Percentiles rank a stretch among this genome's conserved stretches.
Conservation (phyloP, 2,329 filamentous ascomycete species). For the Botrytis byssoidea region DNA sequence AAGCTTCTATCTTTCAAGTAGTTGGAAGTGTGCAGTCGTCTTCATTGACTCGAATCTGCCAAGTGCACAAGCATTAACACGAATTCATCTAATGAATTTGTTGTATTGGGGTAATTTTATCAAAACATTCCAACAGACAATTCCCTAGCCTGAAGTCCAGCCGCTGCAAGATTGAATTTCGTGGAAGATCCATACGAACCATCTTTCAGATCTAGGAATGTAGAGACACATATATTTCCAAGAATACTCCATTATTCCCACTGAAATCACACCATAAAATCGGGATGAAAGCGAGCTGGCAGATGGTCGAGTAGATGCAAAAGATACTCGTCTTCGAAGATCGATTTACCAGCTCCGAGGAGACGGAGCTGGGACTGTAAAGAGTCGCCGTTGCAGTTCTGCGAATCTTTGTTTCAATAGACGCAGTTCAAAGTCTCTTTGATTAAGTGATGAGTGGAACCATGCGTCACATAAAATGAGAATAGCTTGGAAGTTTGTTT, state of each 20-base stretch:
- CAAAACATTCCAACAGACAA: not conserved
- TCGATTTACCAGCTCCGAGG: too few relatives aligned
- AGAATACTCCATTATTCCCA: too few relatives aligned
- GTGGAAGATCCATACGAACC: too few relatives aligned
- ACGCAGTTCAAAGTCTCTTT: not conserved
- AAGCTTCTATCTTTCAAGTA: too few relatives aligned
- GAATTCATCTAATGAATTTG: not conserved
- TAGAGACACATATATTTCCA: too few relatives aligned
- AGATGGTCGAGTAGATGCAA: rapidly evolving
- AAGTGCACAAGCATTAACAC: not conserved
- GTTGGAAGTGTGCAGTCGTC: too few relatives aligned
- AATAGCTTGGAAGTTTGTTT: not conserved
- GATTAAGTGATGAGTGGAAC: not conserved
- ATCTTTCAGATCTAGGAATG: too few relatives aligned
- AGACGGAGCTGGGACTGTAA: not conserved
- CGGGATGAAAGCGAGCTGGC: too few relatives aligned
- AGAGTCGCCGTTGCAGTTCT: not conserved
- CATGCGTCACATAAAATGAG: too few relatives aligned
- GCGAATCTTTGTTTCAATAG: not conserved
- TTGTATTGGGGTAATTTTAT: not conserved
- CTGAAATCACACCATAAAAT: too few relatives aligned
- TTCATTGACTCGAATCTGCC: rapidly evolving
- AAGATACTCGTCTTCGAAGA: too few relatives aligned
- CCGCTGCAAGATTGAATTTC: not conserved
- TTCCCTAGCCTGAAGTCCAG: not conserved